A percentile compares a stretch with the other conserved stretches of the same genome.
Conservation (phyloP, 768 basidiomycete species). For the Kwoniella newhampshirensis region DNA sequence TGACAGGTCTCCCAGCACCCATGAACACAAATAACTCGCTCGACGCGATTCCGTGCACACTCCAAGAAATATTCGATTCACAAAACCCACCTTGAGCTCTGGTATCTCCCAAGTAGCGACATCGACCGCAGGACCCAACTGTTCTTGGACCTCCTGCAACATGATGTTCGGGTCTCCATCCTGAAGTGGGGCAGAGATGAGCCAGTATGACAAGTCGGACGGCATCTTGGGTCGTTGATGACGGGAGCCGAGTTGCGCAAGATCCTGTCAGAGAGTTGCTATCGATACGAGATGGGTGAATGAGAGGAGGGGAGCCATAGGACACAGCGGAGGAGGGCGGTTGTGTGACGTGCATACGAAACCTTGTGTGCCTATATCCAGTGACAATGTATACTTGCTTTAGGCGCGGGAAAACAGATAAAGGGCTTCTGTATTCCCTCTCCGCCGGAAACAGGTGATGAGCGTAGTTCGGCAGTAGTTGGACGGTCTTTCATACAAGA, state of each 20-base stretch:
- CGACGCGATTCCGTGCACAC: not conserved
- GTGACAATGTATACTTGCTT: too few relatives aligned
- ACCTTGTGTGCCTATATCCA: constrained; percentile 5
- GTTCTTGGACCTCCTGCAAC: constrained; percentile 64
- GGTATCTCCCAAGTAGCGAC: constrained; percentile 73
- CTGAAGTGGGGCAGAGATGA: constrained; percentile 73
- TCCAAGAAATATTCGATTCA: not conserved
- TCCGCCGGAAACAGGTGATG: too few relatives aligned
- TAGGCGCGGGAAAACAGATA: too few relatives aligned
- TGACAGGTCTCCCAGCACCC: too few relatives aligned
- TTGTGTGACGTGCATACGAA: constrained; percentile 11
- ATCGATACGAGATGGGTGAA: not conserved
- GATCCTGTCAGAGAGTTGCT: not conserved
- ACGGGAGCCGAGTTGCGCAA: not conserved
- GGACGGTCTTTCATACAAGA: too few relatives aligned
- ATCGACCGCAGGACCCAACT: constrained; percentile 57
- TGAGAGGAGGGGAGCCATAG: not conserved
- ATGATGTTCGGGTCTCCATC: constrained; percentile 81
- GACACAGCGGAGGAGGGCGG: constrained; percentile 1
- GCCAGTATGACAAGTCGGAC: constrained; percentile 93
- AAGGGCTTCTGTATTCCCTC: too few relatives aligned
- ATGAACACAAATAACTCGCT: not conserved
- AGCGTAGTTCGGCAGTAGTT: too few relatives aligned
- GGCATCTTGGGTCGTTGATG: constrained; percentile 63
- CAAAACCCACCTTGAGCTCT: constrained; percentile 76